phyloP scores from a whole-genome alignment of 2,329 filamentous ascomycete genomes.

The Paramyrothecium roridum region DNA sequence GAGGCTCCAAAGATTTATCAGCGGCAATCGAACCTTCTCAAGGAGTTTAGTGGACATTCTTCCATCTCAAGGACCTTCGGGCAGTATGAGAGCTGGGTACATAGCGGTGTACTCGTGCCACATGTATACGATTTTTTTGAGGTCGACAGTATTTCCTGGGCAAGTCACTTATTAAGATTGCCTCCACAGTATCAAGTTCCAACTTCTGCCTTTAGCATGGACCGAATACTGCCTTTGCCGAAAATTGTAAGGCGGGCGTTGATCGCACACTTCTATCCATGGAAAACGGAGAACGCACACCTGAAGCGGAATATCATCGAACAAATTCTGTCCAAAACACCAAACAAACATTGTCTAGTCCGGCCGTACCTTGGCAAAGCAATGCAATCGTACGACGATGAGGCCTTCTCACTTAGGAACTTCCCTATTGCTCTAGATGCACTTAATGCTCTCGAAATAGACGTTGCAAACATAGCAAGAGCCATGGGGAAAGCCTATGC shows the following conservation, averaged over 20 bases:
- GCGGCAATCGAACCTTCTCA: slow-evolving; percentile 3
- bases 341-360: slow-evolving; percentile 17
- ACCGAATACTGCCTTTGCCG: slow-evolving; percentile 14
- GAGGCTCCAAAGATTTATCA: slow-evolving; percentile 11
- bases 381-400: background rate
- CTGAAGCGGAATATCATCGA: background rate
- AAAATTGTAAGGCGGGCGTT: slow-evolving; percentile 12
- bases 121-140: background rate
- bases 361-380: slow-evolving; percentile 12
- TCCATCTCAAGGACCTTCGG: slow-evolving; percentile 5
- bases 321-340: slow-evolving; percentile 1
- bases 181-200: slow-evolving; percentile 3
- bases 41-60: slow-evolving; percentile 7
- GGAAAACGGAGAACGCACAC: background rate
- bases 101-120: slow-evolving; percentile 4
- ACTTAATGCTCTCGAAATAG: slow-evolving; percentile 7
- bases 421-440: slow-evolving; percentile 6
- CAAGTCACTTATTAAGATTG: slow-evolving; percentile 1
- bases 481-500: slow-evolving; percentile 15
- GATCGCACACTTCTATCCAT: slow-evolving; percentile 8
- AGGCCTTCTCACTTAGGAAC: slow-evolving; percentile 3
- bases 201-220: slow-evolving; percentile 9
- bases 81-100: background rate
- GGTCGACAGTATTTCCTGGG: slow-evolving; percentile 1
- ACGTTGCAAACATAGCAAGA: slow-evolving; percentile 7